Evolutionary conservation across 495 filamentous ascomycete species (phyloP), one percentile per base, ranked within the genome.

Genomic region (Aspergillus ellipticus): DNA sequence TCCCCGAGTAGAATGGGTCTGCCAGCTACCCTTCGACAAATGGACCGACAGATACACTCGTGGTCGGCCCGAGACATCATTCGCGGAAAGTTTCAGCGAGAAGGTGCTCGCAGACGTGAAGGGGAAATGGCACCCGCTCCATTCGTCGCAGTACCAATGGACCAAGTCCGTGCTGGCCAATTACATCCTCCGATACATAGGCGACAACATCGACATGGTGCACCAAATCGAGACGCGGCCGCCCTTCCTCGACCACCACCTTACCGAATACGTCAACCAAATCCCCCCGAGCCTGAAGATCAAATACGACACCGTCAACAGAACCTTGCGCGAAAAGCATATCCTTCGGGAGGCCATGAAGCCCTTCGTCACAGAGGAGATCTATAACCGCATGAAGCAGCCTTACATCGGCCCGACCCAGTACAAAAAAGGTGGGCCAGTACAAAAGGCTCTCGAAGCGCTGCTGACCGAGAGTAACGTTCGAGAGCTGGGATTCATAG

Each of bases 201-300:
- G 78, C 21, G 79, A 83, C 56, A 74, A 76, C 16, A 72, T 68
- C 26, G 79, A 82, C 47, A 82, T 82, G 78, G 74, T 70, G 10
- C 69, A 82, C 54, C 66, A 63, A 19, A 59, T 81, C 46, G 79
- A 83, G 58, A 69, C 61, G 1, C 66, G 78, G 0, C 67, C 75
- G 7, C 77, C 80, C 0, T 82, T 81, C 56, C 68, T 82, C 6
- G 79, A 83, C 53, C 79, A 82, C 52, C 60, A 72, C 5, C 59
- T 82, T 3, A 73, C 76, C 3, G 74, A 79, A 55, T 81, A 76
- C 52, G 71, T 72, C 17, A 79, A 79, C 54, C 39, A 45, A 1
- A 61, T 81, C 4, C 79, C 79, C 6, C 76, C 76, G 0, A 75
- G 70, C 42, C 45, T 80, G 37, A 82, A 81, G 57, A 58, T 81